Evolutionary conservation across 306 rosid species (phyloP).

Genomic region (Glycine tomentella): DNA sequence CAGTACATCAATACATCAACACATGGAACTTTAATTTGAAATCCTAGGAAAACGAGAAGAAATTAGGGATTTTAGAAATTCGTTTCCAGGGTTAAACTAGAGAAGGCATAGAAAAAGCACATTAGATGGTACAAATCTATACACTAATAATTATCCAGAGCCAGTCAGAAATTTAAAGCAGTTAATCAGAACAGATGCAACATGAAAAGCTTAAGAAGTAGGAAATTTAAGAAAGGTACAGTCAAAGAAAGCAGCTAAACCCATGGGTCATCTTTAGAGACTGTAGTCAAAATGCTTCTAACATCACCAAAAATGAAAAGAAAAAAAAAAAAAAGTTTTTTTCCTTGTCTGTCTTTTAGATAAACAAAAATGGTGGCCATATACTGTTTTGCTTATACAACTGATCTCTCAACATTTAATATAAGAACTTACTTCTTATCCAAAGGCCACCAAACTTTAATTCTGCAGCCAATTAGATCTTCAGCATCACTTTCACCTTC

Average conservation of each 20-base stretch:
- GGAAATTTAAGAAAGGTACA: slow-evolving; percentile 2
- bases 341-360: background rate
- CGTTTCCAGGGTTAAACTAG: slow-evolving; percentile 35
- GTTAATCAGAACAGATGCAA: slow-evolving; percentile 34
- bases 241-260: slow-evolving; percentile 29
- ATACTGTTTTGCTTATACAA: slow-evolving; percentile 35
- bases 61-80: slow-evolving; percentile 4
- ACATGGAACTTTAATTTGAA: slow-evolving; percentile 39
- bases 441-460: slow-evolving; percentile 99
- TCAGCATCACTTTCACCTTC: slow-evolving; percentile 70
- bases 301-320: background rate
- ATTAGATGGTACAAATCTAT: background rate
- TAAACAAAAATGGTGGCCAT: slow-evolving; percentile 8
- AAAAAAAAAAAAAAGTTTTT: background rate
- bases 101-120: slow-evolving; percentile 5
- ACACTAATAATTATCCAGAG: slow-evolving; percentile 12
- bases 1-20: slow-evolving; percentile 45
- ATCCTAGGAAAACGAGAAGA: slow-evolving; percentile 16
- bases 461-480: slow-evolving; percentile 84
- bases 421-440: slow-evolving; percentile 72
- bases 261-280: slow-evolving; percentile 11
- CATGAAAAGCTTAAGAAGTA: slow-evolving; percentile 18
- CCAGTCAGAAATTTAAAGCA: slow-evolving; percentile 29
- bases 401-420: slow-evolving; percentile 29
- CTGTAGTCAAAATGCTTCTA: slow-evolving; percentile 32